Percentiles rank a stretch among this genome's conserved stretches.
Evolutionary conservation across 441 rosid species (phyloP).

Genomic region (Biscutella laevigata): DNA sequence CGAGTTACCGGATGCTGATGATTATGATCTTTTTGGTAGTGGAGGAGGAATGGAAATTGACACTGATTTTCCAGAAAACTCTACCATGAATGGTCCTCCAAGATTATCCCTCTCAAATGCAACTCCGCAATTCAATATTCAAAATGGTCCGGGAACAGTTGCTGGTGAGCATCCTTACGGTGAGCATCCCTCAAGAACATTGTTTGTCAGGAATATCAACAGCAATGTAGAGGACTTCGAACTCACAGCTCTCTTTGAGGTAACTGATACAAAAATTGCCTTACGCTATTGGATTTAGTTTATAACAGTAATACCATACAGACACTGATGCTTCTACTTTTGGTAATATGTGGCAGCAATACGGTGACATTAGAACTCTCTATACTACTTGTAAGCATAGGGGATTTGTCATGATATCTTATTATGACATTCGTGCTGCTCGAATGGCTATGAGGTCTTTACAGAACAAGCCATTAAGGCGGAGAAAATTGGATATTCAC

Average conservation of each 20-base stretch:
- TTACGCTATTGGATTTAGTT: neutral
- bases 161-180: constrained; percentile 98
- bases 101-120: constrained; percentile 60
- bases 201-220: constrained; percentile 92
- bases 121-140: constrained; percentile 40
- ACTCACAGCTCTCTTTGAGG: constrained; percentile 84
- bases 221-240: constrained; percentile 95
- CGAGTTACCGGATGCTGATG: constrained; percentile 82
- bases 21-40: constrained; percentile 78
- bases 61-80: constrained; percentile 45
- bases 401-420: constrained; percentile 98
- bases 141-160: constrained; percentile 71
- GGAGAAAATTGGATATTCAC: constrained; percentile 97
- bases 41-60: constrained; percentile 99
- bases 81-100: constrained; percentile 51
- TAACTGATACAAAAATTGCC: constrained; percentile 20
- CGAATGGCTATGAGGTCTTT: constrained; percentile 90
- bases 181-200: constrained; percentile 97
- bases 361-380: constrained; percentile 88
- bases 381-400: constrained; percentile 98
- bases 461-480: constrained; percentile 83
- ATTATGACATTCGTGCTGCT: constrained; percentile 94
- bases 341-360: constrained; percentile 55
- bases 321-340: constrained; percentile 7
- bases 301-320: neutral